Conservation (phyloP, 495 filamentous ascomycete genomes). For the Cercophora scortea region DNA sequence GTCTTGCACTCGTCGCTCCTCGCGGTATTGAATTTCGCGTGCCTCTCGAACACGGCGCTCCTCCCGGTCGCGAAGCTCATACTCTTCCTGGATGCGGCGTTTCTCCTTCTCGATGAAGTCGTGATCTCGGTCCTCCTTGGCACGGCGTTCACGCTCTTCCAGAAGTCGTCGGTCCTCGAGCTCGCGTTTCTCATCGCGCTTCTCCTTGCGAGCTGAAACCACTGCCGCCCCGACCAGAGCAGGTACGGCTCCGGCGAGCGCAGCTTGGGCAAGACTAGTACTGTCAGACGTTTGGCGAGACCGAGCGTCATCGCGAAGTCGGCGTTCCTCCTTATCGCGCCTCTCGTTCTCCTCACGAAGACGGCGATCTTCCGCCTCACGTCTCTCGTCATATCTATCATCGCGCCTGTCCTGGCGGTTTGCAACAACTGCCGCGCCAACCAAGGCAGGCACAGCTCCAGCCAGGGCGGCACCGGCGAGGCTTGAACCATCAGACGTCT, state of each 20-base stretch:
- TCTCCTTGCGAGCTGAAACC: slow-evolving; percentile 4
- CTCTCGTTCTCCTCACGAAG: slow-evolving; percentile 8
- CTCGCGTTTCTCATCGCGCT: slow-evolving; percentile 7
- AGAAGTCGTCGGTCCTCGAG: background rate
- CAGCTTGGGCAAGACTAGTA: background rate
- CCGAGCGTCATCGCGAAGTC: slow-evolving; percentile 6
- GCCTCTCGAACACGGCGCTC: slow-evolving; percentile 20
- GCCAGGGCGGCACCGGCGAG: slow-evolving; percentile 2
- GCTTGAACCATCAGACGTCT: slow-evolving; percentile 4
- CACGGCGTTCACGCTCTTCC: slow-evolving; percentile 13
- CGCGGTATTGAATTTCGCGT: slow-evolving; percentile 13
- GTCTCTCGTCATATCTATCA: background rate
- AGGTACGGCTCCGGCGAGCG: background rate
- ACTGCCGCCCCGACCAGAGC: slow-evolving; percentile 4
- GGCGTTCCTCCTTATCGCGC: slow-evolving; percentile 13
- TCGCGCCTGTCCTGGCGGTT: slow-evolving; percentile 4
- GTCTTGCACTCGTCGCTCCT: slow-evolving; percentile 13
- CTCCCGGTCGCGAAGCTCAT: slow-evolving; percentile 13
- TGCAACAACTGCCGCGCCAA: slow-evolving; percentile 2
- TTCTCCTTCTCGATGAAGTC: slow-evolving; percentile 4
- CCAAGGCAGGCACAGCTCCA: slow-evolving; percentile 3
- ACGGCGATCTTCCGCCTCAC: slow-evolving; percentile 4
- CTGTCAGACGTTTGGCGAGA: background rate
- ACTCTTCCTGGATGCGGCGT: slow-evolving; percentile 6
- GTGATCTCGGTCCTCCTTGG: background rate